phyloP scores from a whole-genome alignment of 2,329 filamentous ascomycete genomes.

The Metarhizium humberi region DNA sequence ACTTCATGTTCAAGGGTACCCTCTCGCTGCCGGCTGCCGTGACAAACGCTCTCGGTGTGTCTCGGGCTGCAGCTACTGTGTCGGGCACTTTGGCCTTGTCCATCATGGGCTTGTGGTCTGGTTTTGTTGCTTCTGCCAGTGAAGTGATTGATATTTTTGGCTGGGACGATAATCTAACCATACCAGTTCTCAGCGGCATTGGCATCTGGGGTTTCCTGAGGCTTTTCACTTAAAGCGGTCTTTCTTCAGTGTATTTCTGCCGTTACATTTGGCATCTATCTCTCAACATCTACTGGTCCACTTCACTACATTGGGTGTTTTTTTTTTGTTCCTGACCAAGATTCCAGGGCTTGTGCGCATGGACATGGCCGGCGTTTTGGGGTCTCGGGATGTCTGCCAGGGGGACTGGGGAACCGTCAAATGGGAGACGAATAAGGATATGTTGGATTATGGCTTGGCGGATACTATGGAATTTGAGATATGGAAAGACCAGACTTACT shows the following conservation, averaged over 20 bases:
- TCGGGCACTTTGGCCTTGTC: constrained; percentile 65
- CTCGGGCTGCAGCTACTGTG: constrained; percentile 49
- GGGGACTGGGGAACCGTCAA: not conserved
- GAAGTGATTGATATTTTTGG: constrained; percentile 88
- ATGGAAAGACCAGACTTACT: not conserved
- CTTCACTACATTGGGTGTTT: not conserved
- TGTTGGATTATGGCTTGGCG: not conserved
- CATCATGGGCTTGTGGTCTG: constrained; percentile 76
- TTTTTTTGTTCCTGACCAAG: not conserved
- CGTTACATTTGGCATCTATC: not conserved
- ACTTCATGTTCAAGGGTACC: constrained; percentile 67
- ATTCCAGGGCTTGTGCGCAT: not conserved
- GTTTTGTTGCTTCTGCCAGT: constrained; percentile 79
- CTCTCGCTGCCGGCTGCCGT: constrained; percentile 59
- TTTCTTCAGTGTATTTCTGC: not conserved
- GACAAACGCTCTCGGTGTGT: constrained; percentile 52
- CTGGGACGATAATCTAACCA: constrained; percentile 96
- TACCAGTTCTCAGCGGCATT: constrained; percentile 80
- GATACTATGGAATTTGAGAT: not conserved
- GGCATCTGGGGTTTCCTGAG: constrained; percentile 90
- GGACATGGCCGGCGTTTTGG: constrained; percentile 4
- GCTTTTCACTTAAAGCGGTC: constrained; percentile 55
- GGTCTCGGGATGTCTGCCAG: not conserved
- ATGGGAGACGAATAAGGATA: not conserved
- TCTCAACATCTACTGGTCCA: not conserved